A percentile compares a stretch with the other conserved stretches of the same genome.
These are phyloP conservation scores for Lasiosphaeriaceae sp. DNA, from an alignment of 495 filamentous ascomycete species.

Conservation along the genomic window DNA sequence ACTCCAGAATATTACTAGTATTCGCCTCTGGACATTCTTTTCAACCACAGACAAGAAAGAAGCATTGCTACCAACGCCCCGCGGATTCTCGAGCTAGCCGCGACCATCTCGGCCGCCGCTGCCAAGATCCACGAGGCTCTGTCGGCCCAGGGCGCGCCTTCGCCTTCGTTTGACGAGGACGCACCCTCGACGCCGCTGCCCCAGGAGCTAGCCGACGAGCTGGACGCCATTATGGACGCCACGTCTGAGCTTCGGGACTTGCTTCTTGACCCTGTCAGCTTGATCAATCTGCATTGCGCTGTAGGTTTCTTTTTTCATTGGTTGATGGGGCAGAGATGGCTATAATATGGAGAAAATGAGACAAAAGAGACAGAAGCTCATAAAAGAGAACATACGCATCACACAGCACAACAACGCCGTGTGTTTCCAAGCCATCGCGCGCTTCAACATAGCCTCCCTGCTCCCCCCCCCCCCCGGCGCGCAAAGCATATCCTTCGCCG, in stretches of 20 bases:
- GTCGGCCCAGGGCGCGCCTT: background rate
- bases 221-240: background rate
- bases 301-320: background rate
- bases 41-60: too few species aligned
- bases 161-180: background rate
- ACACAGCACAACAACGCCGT: conserved; percentile 20
- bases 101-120: background rate
- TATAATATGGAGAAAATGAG: too few species aligned
- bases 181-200: background rate
- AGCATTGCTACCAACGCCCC: background rate
- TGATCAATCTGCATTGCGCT: background rate
- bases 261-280: background rate
- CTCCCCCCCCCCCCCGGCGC: conserved; percentile 27
- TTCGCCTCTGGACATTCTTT: too few species aligned
- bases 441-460: conserved; percentile 30
- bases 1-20: too few species aligned
- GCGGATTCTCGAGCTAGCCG: background rate
- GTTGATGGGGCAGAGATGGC: too few species aligned
- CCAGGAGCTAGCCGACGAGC: background rate
- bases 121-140: background rate
- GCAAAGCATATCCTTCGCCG: conserved; percentile 24
- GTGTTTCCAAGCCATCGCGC: conserved; percentile 30
- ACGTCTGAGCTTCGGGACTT: background rate
- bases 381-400: background rate
- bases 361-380: too few species aligned